phyloP scores from a whole-genome alignment of 176 grass and related monocot genomes.

The Rhynchospora tenuis region DNA sequence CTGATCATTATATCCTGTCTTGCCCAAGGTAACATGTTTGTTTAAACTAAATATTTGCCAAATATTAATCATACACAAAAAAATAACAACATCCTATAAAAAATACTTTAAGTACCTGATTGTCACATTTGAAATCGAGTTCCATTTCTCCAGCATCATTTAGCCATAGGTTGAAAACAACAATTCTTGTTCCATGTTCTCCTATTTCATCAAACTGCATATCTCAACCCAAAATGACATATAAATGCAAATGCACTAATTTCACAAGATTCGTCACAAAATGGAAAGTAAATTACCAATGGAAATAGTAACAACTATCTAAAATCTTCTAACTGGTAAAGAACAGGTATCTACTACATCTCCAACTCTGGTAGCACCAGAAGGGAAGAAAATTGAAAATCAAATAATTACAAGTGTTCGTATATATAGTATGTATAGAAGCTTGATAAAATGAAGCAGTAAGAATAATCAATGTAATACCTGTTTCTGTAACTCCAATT shows the following conservation, averaged over 20 bases:
- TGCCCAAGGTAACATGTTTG: background rate
- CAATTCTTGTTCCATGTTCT: conserved; percentile 73
- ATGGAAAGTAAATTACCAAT: background rate
- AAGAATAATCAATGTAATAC: conserved; percentile 8
- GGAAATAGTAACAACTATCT: background rate
- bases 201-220: conserved; percentile 72
- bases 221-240: background rate
- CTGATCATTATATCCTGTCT: conserved; percentile 61
- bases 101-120: conserved; percentile 24
- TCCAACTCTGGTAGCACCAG: background rate
- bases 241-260: background rate
- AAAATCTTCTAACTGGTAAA: background rate
- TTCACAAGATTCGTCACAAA: background rate
- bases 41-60: background rate
- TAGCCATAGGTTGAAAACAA: conserved; percentile 74
- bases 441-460: background rate
- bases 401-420: background rate
- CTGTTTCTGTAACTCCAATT: conserved; percentile 47
- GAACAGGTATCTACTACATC: background rate
- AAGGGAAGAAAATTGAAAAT: background rate
- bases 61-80: background rate
- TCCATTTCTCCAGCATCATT: conserved; percentile 60
- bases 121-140: conserved; percentile 55
- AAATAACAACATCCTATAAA: background rate
- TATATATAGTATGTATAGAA: background rate